Base-by-base conservation (phyloP, 352 stramenopile genomes). In the Phytopythium litorale region DNA sequence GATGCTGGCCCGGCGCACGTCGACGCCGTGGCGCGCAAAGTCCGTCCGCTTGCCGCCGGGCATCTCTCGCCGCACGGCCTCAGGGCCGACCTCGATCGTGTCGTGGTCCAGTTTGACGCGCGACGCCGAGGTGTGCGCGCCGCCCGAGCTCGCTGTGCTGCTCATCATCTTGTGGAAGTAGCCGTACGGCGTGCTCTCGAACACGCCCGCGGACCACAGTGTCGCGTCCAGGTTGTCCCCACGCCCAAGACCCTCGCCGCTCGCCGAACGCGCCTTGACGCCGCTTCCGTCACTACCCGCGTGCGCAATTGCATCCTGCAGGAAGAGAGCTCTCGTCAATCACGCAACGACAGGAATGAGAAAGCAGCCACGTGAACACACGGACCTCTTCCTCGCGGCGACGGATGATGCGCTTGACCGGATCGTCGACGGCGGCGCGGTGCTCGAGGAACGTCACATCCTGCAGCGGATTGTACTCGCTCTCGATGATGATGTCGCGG, bases 101-200 rank as follows among this genome's bases (percentile, higher is more conserved):
- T 92, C 91, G 48, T 90, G 84, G 56, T 92, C 79, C 7, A 89
- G 60, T n/a, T 77, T 77, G 25, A 91, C 76, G 30, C 65, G 78
- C 28, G 84, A 93, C 51, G 80, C 73, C 53, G 87, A 79, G 30
- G 78, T 81, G 56, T 79, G 84, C 38, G 71, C 77, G 21, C 71
- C 68, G 61, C 84, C 74, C 0, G 67, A 59, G 58, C 63, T 82
- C 18, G 72, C 63, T 0, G 70, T 78, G 55, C 65, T 82, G 60
- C 64, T 80, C 79, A 90, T 90, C 74, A 90, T 86, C 63, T 90
- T 92, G 77, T 92, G 76, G 74, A 92, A 92, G 60, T 91, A 93
- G 9, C 84, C 84, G 60, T 92, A 91, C 46, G 81, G 81, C 15
- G 84, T 93, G 74, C 78, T 89, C 66, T 93, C 84, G 42, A 81